Evolutionary conservation across 441 rosid species (phyloP).

Genomic region (Mallotus repandus): DNA sequence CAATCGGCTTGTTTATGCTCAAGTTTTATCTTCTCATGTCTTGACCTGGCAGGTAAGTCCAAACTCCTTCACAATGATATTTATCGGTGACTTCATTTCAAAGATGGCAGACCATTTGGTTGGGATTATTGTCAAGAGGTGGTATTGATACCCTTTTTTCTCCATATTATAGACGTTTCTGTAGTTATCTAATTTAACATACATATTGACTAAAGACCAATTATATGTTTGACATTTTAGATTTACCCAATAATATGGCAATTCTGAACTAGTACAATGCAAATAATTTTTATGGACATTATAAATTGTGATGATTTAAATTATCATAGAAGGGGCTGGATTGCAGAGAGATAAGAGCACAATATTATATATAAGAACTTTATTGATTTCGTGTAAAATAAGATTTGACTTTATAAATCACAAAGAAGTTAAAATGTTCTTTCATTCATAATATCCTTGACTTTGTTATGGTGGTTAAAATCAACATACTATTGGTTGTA

Average conservation of each 20-base stretch:
- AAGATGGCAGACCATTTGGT: constrained; percentile 10
- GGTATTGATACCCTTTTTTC: too few relatives aligned
- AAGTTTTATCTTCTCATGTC: constrained; percentile 86
- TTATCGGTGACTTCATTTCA: neutral
- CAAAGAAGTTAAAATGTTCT: constrained; percentile 5
- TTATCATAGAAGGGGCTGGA: neutral
- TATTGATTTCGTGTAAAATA: neutral
- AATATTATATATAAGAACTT: neutral
- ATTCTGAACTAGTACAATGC: neutral
- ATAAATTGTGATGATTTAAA: neutral
- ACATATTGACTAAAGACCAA: neutral
- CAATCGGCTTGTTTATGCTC: constrained; percentile 86
- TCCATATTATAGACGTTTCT: neutral
- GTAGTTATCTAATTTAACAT: neutral
- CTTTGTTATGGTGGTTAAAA: neutral
- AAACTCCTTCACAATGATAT: constrained; percentile 15
- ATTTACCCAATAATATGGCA: neutral
- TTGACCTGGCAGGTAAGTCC: constrained; percentile 92
- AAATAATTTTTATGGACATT: neutral
- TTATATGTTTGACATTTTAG: neutral
- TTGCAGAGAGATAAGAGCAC: neutral
- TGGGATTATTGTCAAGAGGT: neutral
- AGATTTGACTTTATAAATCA: neutral
- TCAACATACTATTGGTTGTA: neutral
- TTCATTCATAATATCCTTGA: neutral